These are phyloP conservation scores for Diaporthe caulivora DNA, from an alignment of 2,329 filamentous ascomycete genomes.

Conservation along the genomic window DNA sequence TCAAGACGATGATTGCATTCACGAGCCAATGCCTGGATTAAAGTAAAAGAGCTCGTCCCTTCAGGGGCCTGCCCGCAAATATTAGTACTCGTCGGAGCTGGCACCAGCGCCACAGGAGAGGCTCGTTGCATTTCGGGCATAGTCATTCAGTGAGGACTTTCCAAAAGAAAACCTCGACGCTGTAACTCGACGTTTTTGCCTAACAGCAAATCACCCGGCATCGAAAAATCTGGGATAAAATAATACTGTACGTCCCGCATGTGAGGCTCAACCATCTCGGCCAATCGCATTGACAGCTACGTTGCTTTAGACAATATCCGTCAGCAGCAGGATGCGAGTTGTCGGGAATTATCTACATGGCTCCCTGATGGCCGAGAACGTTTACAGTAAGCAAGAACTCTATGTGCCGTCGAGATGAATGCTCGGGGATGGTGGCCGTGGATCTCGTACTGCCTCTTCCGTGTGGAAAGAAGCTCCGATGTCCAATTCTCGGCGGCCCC, in stretches of 20 bases:
- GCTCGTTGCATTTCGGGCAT: background rate
- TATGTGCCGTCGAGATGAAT: background rate
- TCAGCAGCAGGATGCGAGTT: background rate
- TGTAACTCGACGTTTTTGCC: background rate
- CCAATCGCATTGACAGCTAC: background rate
- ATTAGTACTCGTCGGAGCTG: constrained; percentile 9
- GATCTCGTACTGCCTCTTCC: background rate
- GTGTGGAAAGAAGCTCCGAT: background rate
- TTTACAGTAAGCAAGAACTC: background rate
- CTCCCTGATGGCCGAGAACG: background rate
- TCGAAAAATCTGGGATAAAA: background rate
- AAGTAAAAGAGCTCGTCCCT: background rate
- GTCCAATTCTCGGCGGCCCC: constrained; percentile 1
- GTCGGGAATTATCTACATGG: background rate
- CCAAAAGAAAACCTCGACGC: background rate
- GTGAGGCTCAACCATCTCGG: background rate
- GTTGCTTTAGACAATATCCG: background rate
- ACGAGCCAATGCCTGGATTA: too few species aligned
- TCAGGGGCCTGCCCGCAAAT: background rate
- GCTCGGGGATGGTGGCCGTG: background rate
- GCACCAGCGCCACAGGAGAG: background rate
- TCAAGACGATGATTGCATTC: background rate
- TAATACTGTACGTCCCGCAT: background rate
- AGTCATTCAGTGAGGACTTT: background rate
- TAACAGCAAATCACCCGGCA: background rate